Evolutionary conservation across 768 basidiomycete species (phyloP).

Genomic region (Piloderma croceum): DNA sequence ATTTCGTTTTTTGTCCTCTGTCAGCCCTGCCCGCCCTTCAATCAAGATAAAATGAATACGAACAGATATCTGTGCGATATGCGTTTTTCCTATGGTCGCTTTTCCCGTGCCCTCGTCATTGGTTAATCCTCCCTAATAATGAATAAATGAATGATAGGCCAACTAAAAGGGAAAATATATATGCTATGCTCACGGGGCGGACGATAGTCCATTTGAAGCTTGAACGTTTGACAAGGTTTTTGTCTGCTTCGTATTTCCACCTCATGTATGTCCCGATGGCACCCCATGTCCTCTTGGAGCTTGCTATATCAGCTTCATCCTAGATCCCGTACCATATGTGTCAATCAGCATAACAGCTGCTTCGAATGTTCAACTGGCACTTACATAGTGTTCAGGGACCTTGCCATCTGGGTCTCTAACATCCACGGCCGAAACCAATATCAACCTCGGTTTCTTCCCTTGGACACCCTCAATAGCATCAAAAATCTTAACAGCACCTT

Average conservation of each 20-base stretch:
- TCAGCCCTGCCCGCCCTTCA: too few relatives aligned
- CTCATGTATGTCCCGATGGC: constrained; percentile 37
- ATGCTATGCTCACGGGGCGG: constrained; percentile 43
- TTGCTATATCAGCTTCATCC: constrained; percentile 41
- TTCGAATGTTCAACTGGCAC: too few relatives aligned
- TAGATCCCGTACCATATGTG: constrained; percentile 12
- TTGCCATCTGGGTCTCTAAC: constrained; percentile 44
- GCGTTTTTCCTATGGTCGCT: constrained; percentile 48
- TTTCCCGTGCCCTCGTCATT: constrained; percentile 47
- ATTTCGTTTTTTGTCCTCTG: too few relatives aligned
- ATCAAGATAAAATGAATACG: too few relatives aligned
- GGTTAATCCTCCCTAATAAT: constrained; percentile 25
- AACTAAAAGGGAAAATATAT: neutral
- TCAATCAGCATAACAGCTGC: neutral
- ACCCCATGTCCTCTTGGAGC: constrained; percentile 38
- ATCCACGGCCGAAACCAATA: constrained; percentile 58
- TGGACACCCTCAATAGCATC: constrained; percentile 56
- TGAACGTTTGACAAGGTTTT: constrained; percentile 38
- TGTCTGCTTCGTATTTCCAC: constrained; percentile 40
- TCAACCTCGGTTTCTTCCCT: constrained; percentile 44
- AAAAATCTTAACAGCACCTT: constrained; percentile 64
- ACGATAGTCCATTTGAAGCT: constrained; percentile 63
- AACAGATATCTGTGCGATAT: too few relatives aligned
- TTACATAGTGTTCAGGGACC: constrained; percentile 48
- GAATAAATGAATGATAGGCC: too few relatives aligned